These are phyloP conservation scores for Thalassiosira livingstoniorum DNA, from an alignment of 352 stramenopile genomes.

Conservation along the genomic window DNA sequence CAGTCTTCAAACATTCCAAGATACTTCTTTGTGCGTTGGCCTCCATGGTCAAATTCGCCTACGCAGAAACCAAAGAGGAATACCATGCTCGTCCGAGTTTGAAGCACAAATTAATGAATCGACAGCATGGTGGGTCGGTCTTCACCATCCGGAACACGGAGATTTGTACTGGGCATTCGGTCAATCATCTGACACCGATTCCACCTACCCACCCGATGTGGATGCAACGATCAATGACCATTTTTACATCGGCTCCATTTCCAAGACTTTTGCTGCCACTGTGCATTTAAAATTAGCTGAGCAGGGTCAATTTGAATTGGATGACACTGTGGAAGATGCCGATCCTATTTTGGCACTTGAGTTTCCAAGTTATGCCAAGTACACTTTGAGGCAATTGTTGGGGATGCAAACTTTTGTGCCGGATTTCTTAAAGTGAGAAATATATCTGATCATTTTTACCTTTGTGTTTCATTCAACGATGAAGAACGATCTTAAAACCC, in stretches of 20 bases:
- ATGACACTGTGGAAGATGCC: neutral
- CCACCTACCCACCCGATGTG: neutral
- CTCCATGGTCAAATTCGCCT: neutral
- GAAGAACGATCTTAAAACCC: no score
- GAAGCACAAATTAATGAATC: neutral
- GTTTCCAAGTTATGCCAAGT: conserved; percentile 13
- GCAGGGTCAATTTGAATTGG: neutral
- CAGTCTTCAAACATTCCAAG: no score
- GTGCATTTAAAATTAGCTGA: neutral
- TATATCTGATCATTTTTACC: neutral
- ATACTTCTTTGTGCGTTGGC: neutral
- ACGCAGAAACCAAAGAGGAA: neutral
- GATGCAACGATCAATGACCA: conserved; percentile 7
- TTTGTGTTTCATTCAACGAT: neutral
- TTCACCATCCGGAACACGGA: neutral
- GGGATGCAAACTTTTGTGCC: conserved; percentile 6
- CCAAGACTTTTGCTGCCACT: conserved; percentile 4
- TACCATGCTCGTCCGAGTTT: neutral
- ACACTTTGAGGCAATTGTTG: neutral
- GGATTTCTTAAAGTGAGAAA: conserved; percentile 13
- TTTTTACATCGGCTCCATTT: conserved; percentile 13
- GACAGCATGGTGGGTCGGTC: conserved; percentile 5
- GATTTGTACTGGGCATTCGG: conserved; percentile 1
- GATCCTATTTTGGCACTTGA: neutral
- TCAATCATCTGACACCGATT: neutral